Conservation (phyloP, 2,329 filamentous ascomycete genomes). For the Westerdykella ornata region DNA sequence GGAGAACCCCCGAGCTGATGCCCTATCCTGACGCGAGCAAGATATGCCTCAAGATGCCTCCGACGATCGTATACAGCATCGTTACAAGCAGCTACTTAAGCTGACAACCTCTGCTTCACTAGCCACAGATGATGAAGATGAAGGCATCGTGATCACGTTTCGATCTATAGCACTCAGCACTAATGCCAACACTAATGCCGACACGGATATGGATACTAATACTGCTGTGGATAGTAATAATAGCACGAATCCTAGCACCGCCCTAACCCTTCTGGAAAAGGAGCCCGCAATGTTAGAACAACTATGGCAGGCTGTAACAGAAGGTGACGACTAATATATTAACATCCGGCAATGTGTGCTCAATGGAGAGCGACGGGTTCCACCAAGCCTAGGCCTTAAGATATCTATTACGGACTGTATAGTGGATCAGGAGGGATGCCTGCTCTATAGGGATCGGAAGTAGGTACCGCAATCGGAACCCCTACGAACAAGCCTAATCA, state of each 20-base stretch:
- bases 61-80: background rate
- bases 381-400: background rate
- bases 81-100: background rate
- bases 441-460: constrained; percentile 3
- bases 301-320: constrained; percentile 22
- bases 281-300: constrained; percentile 21
- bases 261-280: constrained; percentile 16
- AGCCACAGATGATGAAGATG: too few species aligned
- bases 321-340: constrained; percentile 24
- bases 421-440: background rate
- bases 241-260: constrained; percentile 8
- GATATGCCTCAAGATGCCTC: background rate
- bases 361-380: background rate
- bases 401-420: background rate
- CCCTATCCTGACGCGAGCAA: background rate
- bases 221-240: too few species aligned
- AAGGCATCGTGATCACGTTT: too few species aligned
- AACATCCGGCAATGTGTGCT: constrained; percentile 14
- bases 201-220: too few species aligned
- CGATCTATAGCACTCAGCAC: too few species aligned
- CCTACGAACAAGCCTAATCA: constrained; percentile 5
- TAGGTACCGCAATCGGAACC: background rate
- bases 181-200: too few species aligned
- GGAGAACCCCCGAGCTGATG: background rate
- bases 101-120: too few species aligned